phyloP scores from a whole-genome alignment of 2,329 filamentous ascomycete species.

The Talaromyces sp. region DNA sequence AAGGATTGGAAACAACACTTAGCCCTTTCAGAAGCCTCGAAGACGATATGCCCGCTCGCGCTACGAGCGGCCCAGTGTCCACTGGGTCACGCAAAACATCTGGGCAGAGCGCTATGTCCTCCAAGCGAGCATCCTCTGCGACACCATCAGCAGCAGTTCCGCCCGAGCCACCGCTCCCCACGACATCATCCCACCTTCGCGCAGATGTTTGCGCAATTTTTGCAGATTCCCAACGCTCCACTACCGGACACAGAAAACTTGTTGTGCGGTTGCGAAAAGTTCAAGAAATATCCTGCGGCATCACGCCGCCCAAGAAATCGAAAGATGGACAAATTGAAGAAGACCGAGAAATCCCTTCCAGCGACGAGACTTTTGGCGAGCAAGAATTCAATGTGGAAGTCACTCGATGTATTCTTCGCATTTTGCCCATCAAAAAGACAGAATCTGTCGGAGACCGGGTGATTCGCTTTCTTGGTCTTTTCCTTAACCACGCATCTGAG shows the following conservation, averaged over 20 bases:
- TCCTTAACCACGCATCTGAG: conserved; percentile 66
- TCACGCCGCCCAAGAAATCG: conserved; percentile 41
- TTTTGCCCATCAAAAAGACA: conserved; percentile 86
- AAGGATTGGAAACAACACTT: neutral
- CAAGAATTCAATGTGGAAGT: conserved; percentile 86
- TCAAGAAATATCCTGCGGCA: conserved; percentile 74
- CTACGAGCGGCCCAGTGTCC: conserved; percentile 38
- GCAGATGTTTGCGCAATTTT: conserved; percentile 71
- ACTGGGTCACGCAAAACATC: conserved; percentile 40
- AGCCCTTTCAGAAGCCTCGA: neutral
- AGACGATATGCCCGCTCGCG: conserved; percentile 39
- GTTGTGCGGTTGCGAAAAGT: conserved; percentile 84
- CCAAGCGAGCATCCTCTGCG: conserved; percentile 68
- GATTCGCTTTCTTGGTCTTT: conserved; percentile 82
- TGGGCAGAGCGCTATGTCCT: conserved; percentile 73
- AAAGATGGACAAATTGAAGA: conserved; percentile 53
- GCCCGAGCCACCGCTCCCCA: conserved; percentile 54
- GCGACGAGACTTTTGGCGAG: conserved; percentile 70
- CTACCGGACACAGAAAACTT: conserved; percentile 84
- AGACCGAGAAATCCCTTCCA: conserved; percentile 43
- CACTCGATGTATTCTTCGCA: conserved; percentile 72
- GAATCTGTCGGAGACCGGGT: conserved; percentile 83
- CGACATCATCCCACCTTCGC: conserved; percentile 58
- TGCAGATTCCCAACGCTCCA: conserved; percentile 80
- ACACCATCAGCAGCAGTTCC: conserved; percentile 51